phyloP scores from a whole-genome alignment of 176 grass and related monocot species.

The Cenchrus purpureus region DNA sequence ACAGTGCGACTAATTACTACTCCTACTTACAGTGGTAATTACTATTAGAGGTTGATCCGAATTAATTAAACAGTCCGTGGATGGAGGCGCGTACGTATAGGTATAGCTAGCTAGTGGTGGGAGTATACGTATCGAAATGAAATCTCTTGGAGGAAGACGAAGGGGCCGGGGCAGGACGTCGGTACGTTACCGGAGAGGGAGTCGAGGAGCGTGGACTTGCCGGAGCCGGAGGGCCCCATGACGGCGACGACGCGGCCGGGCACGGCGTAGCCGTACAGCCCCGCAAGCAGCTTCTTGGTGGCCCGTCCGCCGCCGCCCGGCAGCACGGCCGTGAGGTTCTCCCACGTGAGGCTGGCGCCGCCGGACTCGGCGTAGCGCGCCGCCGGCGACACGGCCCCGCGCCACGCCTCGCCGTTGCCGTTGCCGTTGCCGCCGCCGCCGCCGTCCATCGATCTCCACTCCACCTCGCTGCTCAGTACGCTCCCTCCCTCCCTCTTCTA shows the following conservation, averaged over 20 bases:
- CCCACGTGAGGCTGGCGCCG: slow-evolving; percentile 87
- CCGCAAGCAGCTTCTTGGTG: slow-evolving; percentile 77
- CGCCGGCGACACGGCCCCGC: slow-evolving; percentile 52
- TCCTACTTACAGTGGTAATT: no score
- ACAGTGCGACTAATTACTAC: background rate
- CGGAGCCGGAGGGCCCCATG: slow-evolving; percentile 94
- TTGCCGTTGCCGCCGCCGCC: background rate
- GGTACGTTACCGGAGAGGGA: slow-evolving; percentile 66
- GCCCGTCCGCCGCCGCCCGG: slow-evolving; percentile 63
- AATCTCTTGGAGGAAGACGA: background rate
- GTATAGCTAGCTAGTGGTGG: no score
- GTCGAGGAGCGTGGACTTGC: slow-evolving; percentile 98
- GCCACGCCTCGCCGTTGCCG: slow-evolving; percentile 30
- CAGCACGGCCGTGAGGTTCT: slow-evolving; percentile 91
- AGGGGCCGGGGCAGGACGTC: background rate
- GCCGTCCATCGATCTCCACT: slow-evolving; percentile 33
- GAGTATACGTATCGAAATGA: background rate
- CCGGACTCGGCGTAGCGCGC: slow-evolving; percentile 42
- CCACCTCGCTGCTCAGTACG: no score
- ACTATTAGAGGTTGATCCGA: background rate
- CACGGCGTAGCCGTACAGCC: slow-evolving; percentile 78
- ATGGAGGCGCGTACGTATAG: no score
- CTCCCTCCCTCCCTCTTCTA: background rate
- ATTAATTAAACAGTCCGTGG: background rate
- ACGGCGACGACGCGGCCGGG: slow-evolving; percentile 92